Conservation (phyloP, 129 eudicot genomes). For the Centaurea solstitialis region DNA sequence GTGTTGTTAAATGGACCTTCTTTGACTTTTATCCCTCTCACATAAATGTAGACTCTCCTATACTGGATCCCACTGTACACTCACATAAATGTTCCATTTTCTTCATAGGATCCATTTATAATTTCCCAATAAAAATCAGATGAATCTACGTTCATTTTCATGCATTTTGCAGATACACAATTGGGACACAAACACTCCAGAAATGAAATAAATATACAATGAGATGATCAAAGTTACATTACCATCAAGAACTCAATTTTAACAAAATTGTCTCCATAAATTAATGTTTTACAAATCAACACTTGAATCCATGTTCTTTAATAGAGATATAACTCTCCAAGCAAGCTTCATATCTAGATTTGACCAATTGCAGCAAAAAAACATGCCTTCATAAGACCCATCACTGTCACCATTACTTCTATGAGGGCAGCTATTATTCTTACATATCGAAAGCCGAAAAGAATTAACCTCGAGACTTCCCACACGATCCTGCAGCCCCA, state of each 20-base stretch:
- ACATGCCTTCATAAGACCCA: conserved; percentile 10
- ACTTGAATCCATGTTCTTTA: conserved; percentile 41
- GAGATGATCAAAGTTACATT: too few relatives aligned
- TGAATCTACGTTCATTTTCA: too few relatives aligned
- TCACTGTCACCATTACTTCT: conserved; percentile 26
- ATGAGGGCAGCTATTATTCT: conserved; percentile 46
- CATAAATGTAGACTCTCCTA: too few relatives aligned
- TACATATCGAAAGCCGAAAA: conserved; percentile 42
- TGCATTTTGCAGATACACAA: too few relatives aligned
- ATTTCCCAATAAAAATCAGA: too few relatives aligned
- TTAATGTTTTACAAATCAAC: conserved; percentile 1
- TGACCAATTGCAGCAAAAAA: conserved; percentile 66
- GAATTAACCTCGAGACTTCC: conserved; percentile 53
- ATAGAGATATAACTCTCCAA: conserved; percentile 54
- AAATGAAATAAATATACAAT: too few relatives aligned
- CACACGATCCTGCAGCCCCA: conserved; percentile 30
- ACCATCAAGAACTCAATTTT: not conserved
- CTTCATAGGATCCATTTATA: too few relatives aligned
- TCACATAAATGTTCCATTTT: too few relatives aligned
- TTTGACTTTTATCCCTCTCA: too few relatives aligned
- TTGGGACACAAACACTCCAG: too few relatives aligned
- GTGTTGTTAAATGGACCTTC: too few relatives aligned
- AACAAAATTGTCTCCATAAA: not conserved
- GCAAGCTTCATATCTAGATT: conserved; percentile 53
- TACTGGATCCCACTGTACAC: too few relatives aligned